Evolutionary conservation across 768 basidiomycete species (phyloP).

Genomic region (Kwoniella botswanensis): DNA sequence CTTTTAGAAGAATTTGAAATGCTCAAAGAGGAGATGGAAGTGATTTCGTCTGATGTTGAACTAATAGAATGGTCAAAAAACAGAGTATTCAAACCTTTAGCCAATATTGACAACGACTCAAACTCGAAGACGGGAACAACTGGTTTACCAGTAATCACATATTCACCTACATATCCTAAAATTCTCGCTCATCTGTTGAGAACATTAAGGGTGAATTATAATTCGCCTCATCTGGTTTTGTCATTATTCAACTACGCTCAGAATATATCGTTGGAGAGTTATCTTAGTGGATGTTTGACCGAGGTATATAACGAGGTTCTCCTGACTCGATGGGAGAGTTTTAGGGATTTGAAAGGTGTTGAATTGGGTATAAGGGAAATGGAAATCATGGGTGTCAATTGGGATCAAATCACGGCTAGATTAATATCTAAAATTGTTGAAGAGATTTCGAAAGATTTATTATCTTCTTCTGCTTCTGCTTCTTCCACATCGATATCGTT

Average conservation of each 20-base stretch:
- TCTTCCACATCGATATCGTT: background rate
- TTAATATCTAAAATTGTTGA: constrained; percentile 69
- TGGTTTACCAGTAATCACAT: constrained; percentile 13
- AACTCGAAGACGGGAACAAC: background rate
- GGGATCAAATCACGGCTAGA: constrained; percentile 67
- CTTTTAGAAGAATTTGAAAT: constrained; percentile 42
- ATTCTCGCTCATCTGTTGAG: constrained; percentile 78
- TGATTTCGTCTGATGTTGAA: constrained; percentile 37
- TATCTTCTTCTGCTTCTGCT: constrained; percentile 10
- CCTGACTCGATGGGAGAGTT: constrained; percentile 78
- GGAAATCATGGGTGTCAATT: constrained; percentile 74
- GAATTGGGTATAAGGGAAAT: constrained; percentile 78
- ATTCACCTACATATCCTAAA: constrained; percentile 70
- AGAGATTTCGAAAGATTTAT: constrained; percentile 60
- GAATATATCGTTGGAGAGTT: constrained; percentile 74
- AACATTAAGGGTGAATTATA: constrained; percentile 76
- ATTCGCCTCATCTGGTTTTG: constrained; percentile 78
- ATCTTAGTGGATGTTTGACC: constrained; percentile 87
- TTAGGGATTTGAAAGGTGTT: constrained; percentile 80
- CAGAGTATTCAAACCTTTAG: constrained; percentile 35
- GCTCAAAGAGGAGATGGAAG: constrained; percentile 51
- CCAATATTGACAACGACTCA: constrained; percentile 1
- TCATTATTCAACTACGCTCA: constrained; percentile 81
- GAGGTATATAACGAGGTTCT: constrained; percentile 87
- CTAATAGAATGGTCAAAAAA: constrained; percentile 43